phyloP scores from a whole-genome alignment of 208 protist species.

The Naegleria fowleri region DNA sequence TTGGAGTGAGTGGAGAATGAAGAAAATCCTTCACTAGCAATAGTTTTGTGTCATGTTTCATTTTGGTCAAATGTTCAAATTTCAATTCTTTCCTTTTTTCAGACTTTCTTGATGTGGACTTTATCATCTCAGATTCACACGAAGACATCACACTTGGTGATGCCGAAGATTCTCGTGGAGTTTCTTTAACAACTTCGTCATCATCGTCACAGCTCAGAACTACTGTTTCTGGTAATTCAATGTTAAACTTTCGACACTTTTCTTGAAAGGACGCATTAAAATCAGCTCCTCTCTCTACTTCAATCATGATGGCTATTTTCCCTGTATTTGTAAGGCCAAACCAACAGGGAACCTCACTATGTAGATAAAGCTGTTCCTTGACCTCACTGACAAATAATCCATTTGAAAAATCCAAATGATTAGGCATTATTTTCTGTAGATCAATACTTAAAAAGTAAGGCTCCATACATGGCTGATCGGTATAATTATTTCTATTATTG shows the following conservation, averaged over 20 bases:
- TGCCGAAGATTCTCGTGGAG: not conserved
- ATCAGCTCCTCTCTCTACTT: not conserved
- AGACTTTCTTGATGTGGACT: not conserved
- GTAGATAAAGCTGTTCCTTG: not conserved
- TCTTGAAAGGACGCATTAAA: not conserved
- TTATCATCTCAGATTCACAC: not conserved
- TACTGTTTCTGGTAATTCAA: not conserved
- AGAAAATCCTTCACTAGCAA: conserved; percentile 16
- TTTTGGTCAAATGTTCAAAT: not conserved
- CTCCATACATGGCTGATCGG: not conserved
- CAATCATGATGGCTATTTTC: not conserved
- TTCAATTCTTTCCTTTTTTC: not conserved
- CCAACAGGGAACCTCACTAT: not conserved
- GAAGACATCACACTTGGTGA: not conserved
- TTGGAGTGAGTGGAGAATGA: not conserved
- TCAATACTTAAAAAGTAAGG: not conserved
- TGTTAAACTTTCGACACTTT: not conserved
- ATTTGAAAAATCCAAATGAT: not conserved
- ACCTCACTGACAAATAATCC: not conserved
- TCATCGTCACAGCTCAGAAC: not conserved
- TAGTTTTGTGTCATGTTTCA: not conserved
- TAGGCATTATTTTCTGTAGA: not conserved
- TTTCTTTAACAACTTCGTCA: not conserved
- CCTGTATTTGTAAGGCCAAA: not conserved
- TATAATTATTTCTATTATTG: not conserved